Conservation (phyloP, 1,284 basidiomycete species). For the Ganoderma lingzhi region DNA sequence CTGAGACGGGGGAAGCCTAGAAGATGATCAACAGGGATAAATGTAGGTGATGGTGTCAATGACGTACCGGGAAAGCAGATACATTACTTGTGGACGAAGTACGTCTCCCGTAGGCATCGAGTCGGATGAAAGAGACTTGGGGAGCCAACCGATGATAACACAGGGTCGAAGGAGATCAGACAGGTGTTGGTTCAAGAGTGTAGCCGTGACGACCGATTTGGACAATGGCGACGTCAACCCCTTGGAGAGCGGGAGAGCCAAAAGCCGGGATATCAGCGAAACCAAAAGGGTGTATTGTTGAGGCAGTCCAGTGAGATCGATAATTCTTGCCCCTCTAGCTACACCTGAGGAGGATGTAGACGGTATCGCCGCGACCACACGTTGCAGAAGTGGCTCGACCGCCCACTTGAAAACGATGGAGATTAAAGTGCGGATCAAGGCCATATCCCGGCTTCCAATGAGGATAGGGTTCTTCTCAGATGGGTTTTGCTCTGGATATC, state of each 20-base stretch:
- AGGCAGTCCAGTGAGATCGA: slow-evolving; percentile 51
- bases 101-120: slow-evolving; percentile 45
- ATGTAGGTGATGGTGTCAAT: neutral
- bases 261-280: slow-evolving; percentile 49
- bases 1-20: slow-evolving; percentile 69
- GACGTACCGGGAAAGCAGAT: slow-evolving; percentile 53
- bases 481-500: neutral
- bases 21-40: slow-evolving; percentile 13
- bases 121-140: slow-evolving; percentile 56
- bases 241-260: slow-evolving; percentile 58
- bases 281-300: slow-evolving; percentile 55
- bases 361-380: slow-evolving; percentile 54
- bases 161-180: slow-evolving; percentile 64
- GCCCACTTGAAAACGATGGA: slow-evolving; percentile 79
- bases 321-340: slow-evolving; percentile 43
- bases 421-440: slow-evolving; percentile 65
- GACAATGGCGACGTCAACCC: slow-evolving; percentile 54
- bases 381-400: slow-evolving; percentile 57
- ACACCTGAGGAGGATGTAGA: slow-evolving; percentile 28
- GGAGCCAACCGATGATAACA: slow-evolving; percentile 75
- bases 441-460: slow-evolving; percentile 72
- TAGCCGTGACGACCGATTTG: slow-evolving; percentile 67
- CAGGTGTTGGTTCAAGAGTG: slow-evolving; percentile 64
- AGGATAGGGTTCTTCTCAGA: slow-evolving; percentile 12
- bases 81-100: slow-evolving; percentile 57